Evolutionary conservation across 345 rosid genomes (phyloP).

Genomic region (Eutrema heterophyllum): DNA sequence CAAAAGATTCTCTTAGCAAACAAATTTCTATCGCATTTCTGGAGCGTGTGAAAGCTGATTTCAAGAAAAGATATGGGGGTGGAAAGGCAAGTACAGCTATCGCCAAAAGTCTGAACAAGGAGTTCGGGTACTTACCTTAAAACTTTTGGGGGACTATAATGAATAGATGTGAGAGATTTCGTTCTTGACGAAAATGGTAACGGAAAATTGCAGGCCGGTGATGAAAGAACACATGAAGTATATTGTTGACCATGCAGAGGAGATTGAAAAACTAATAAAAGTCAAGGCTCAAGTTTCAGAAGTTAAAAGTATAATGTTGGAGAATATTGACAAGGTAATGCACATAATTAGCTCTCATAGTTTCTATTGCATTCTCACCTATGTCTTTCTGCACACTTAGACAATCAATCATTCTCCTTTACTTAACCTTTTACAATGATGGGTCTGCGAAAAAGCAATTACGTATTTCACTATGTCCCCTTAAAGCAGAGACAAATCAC

Average conservation of each 20-base stretch:
- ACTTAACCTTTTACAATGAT: slow-evolving; percentile 1
- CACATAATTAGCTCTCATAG: neutral
- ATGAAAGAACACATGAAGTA: slow-evolving; percentile 99
- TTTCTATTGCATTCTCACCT: neutral
- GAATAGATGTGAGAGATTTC: neutral
- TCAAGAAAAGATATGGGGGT: slow-evolving; percentile 84
- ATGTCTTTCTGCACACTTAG: slow-evolving; percentile 16
- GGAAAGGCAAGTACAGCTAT: slow-evolving; percentile 94
- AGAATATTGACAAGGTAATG: slow-evolving; percentile 88
- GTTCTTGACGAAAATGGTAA: neutral
- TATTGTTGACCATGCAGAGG: slow-evolving; percentile 89
- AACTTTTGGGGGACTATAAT: neutral
- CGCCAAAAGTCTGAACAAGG: slow-evolving; percentile 92
- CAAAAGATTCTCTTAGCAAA: slow-evolving; percentile 86
- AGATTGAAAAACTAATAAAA: slow-evolving; percentile 87
- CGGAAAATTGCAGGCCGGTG: slow-evolving; percentile 52
- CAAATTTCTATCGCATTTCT: slow-evolving; percentile 88
- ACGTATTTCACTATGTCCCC: neutral
- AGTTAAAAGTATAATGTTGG: slow-evolving; percentile 94
- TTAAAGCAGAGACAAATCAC: neutral
- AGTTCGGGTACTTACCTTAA: slow-evolving; percentile 62
- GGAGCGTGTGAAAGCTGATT: slow-evolving; percentile 92
- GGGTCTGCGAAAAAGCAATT: neutral
- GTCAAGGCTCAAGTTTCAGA: slow-evolving; percentile 99
- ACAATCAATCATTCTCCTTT: slow-evolving; percentile 9